Base-by-base conservation (phyloP, 1,284 basidiomycete genomes). In the Phellopilus nigrolimitatus region DNA sequence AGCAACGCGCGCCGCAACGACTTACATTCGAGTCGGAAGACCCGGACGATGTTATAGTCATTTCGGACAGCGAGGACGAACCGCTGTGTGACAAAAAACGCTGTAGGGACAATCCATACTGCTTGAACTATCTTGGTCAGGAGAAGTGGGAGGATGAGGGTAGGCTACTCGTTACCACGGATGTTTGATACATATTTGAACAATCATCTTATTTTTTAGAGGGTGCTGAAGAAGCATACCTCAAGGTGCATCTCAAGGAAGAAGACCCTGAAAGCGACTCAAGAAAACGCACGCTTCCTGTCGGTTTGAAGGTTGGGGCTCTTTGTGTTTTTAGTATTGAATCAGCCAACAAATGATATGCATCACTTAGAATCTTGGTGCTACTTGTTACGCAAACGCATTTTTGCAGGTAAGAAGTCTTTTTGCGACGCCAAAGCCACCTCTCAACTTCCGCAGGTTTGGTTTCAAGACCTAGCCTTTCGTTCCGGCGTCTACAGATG, bases 341-440 rank as follows among this genome's bases (percentile, higher is more conserved):
- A 25, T 5, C 33, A 39, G 21, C 19, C 12, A 36, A n/a, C 49
- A 51, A 44, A 45, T 34, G 25, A 44, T 41, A 17, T 52, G 44
- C 27, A 53, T 27, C 22, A 12, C 28, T 13, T 59, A 92, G 84
- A 97, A 97, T 64, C 78, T 95, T 13, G 93, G 93, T 10, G 93
- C 93, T 10, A 95, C 93, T 3, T 93, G 91, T 62, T 95, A 94
- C 59, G 91, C 90, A 47, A 95, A 95, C 66, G 90, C 91, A 4
- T 95, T 88, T 57, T 73, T 95, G 37, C 93, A 97, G 71, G 88
- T 86, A 57, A 25, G 66, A 53, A 19, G 13, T 47, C 13, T n/a
- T 10, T 19, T 19, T 19, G 4, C 9, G 19, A n/a, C 25, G 1
- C 15, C 2, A n/a, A 25, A 3, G 12, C 21, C 15, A 15, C 21